Evolutionary conservation across 331 rosid genomes (phyloP), one percentile per base, ranked within the genome.

Genomic region (Cydonia oblonga): DNA sequence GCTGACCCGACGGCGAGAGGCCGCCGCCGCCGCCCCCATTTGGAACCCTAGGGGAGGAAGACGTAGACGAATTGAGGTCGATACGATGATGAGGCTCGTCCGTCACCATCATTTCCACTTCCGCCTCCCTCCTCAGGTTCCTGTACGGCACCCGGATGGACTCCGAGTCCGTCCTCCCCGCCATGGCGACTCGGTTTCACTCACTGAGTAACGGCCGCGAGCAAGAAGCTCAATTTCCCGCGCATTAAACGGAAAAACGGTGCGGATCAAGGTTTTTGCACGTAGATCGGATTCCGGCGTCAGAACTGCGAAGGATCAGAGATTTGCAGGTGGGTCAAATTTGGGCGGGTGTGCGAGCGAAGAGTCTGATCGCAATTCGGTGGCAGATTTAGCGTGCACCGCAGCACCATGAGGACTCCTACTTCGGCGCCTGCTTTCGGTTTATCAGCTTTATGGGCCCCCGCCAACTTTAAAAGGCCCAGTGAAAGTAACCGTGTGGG

Each of bases 131-230:
- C 62, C 68, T 83, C 62, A 95, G 84, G 83, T 91, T 87, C 85
- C 81, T 79, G 82, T 95, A 95, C 46, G 99, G 93, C 78, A 95
- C 86, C 53, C 85, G 86, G 82, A 88, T 84, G 78, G 93, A 81
- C 80, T 76, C 82, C 56, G 90, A 58, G 75, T 85, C 92, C 38
- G 86, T 70, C 68, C 67, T 87, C 53, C 82, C 95, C 76, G 87
- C 86, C 98, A 93, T 93, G 16, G 68, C 30, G 69, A 66, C 78
- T 81, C 69, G 81, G 26, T 74, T 14, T 46, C 79, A 44, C 32
- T 68, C 75, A 75, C 81, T 81, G 77, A 38, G 78, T 67, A 22
- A 38, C 68, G 29, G 33, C 70, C 35, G n/a, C 65, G 57, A 68
- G 29, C 51, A 32, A 53, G 46, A 42, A 75, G 20, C 26, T 72